Conservation (phyloP, 768 basidiomycete species). For the Boletus fagicola region DNA sequence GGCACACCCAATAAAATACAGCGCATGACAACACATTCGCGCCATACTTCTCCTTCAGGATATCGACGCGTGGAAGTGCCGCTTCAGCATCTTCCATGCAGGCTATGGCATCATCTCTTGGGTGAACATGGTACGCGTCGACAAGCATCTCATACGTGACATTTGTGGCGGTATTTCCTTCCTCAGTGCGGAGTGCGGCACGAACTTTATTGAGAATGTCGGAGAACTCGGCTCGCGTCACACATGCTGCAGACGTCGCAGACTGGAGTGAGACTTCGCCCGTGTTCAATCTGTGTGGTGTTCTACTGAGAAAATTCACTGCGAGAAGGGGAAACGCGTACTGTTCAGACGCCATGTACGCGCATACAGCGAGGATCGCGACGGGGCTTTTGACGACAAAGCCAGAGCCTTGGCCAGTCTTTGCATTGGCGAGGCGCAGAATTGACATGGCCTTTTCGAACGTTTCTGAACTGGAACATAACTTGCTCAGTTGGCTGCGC, state of each 20-base stretch:
- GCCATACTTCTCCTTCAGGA: conserved; percentile 23
- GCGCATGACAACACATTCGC: conserved; percentile 32
- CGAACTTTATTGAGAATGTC: conserved; percentile 25
- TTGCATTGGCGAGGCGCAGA: conserved; percentile 20
- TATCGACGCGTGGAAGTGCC: conserved; percentile 10
- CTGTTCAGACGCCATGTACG: conserved; percentile 34
- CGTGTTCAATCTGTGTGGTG: conserved; percentile 21
- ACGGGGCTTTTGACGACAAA: conserved; percentile 24
- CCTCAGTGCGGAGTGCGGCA: conserved; percentile 14
- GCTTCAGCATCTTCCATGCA: conserved; percentile 39
- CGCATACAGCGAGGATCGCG: conserved; percentile 31
- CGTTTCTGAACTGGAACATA: conserved; percentile 27
- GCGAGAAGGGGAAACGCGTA: conserved; percentile 10
- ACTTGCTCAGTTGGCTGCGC: conserved; percentile 15
- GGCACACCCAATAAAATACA: conserved; percentile 48
- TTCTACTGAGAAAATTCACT: not conserved
- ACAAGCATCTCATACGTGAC: conserved; percentile 36
- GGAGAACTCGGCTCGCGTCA: conserved; percentile 20
- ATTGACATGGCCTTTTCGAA: conserved; percentile 24
- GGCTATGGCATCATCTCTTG: conserved; percentile 19
- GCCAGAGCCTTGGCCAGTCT: conserved; percentile 30
- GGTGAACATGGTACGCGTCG: conserved; percentile 20
- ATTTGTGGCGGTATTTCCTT: not conserved
- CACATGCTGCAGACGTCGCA: conserved; percentile 26
- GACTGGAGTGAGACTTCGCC: conserved; percentile 30